Evolutionary conservation across 1,139 yeast genomes (phyloP).

Genomic region (Pichia sp.): DNA sequence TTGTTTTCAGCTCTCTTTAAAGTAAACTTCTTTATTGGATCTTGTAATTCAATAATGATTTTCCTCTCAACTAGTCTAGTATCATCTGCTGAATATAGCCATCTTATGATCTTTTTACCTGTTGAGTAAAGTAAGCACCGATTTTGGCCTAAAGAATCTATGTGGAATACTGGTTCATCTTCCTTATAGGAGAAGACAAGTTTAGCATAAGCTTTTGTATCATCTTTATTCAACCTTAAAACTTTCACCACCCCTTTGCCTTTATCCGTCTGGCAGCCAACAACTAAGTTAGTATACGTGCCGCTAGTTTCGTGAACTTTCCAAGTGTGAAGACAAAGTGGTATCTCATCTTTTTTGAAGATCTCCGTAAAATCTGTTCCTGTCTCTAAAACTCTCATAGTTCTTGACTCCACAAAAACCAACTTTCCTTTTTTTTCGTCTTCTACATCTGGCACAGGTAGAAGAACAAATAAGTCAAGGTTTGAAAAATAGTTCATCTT

Average conservation of each 20-base stretch:
- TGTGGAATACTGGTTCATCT: constrained; percentile 1
- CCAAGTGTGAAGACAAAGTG: constrained; percentile 35
- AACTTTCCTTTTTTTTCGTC: constrained; percentile 1
- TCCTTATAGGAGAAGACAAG: not conserved
- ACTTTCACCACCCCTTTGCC: constrained; percentile 40
- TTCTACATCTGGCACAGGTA: not conserved
- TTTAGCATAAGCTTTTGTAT: not conserved
- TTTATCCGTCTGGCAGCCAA: constrained; percentile 36
- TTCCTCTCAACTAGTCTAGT: not conserved
- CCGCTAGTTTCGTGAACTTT: constrained; percentile 31
- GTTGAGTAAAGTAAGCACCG: not conserved
- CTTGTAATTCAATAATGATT: not conserved
- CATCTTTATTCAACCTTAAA: constrained; percentile 35
- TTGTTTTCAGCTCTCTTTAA: not conserved
- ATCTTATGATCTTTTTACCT: not conserved
- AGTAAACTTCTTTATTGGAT: not conserved
- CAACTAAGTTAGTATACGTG: constrained; percentile 33
- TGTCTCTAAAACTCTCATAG: constrained; percentile 23
- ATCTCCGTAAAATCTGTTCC: constrained; percentile 19
- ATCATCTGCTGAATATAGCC: not conserved
- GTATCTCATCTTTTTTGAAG: constrained; percentile 37
- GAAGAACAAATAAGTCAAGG: constrained; percentile 1
- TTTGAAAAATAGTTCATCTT: constrained; percentile 2
- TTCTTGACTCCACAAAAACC: constrained; percentile 26
- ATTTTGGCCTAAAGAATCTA: not conserved